Evolutionary conservation across 1,139 yeast genomes (phyloP).

Genomic region (Protomyces inouyei): DNA sequence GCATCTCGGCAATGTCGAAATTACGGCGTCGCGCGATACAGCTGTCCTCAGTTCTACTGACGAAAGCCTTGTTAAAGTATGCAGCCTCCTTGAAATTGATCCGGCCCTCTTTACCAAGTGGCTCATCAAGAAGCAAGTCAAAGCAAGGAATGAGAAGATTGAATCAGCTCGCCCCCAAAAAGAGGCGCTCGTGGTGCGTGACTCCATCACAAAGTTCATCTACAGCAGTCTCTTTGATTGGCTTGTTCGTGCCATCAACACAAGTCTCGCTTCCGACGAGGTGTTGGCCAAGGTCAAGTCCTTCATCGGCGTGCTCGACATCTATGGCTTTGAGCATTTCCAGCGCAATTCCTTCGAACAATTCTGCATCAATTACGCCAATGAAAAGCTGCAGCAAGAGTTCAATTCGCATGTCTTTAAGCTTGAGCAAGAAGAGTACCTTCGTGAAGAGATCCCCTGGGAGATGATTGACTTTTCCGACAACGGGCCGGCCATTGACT

Average conservation of each 20-base stretch:
- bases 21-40: constrained; percentile 79
- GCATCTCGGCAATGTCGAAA: constrained; percentile 88
- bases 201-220: constrained; percentile 90
- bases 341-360: constrained; percentile 93
- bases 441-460: constrained; percentile 92
- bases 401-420: constrained; percentile 96
- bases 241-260: constrained; percentile 80
- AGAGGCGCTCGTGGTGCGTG: constrained; percentile 89
- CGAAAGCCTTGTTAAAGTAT: constrained; percentile 74
- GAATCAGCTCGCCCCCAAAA: constrained; percentile 74
- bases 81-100: constrained; percentile 79
- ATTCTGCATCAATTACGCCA: constrained; percentile 95
- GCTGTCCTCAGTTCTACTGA: constrained; percentile 81
- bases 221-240: constrained; percentile 92
- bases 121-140: constrained; percentile 88
- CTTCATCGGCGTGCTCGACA: constrained; percentile 95
- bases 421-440: constrained; percentile 91
- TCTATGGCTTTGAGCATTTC: constrained; percentile 95
- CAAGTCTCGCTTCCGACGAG: constrained; percentile 69
- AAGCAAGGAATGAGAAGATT: constrained; percentile 88
- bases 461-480: constrained; percentile 93
- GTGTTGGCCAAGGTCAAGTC: constrained; percentile 53
- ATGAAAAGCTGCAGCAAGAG: constrained; percentile 94
- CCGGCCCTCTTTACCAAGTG: constrained; percentile 74
- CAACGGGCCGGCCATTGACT: constrained; percentile 93